These are phyloP conservation scores for Kwoniella shandongensis DNA, from an alignment of 768 basidiomycete species.

Conservation along the genomic window DNA sequence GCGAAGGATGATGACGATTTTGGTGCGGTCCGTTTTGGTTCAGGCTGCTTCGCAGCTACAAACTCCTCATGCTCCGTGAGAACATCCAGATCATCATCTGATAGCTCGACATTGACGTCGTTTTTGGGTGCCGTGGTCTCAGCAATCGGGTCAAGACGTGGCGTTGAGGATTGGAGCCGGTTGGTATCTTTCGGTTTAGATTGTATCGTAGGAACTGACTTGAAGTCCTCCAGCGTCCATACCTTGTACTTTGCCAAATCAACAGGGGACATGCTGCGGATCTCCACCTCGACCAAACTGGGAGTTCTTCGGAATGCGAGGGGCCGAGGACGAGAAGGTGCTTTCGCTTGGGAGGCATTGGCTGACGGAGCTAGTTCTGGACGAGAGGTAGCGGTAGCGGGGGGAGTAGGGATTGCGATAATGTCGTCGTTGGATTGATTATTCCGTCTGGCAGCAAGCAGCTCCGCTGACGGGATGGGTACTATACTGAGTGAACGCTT, in stretches of 20 bases:
- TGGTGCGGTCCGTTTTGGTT: not conserved
- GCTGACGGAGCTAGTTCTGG: not conserved
- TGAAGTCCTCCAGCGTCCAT: not conserved
- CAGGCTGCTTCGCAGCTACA: too few species aligned
- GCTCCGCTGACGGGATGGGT: too few species aligned
- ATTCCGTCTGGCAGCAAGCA: too few species aligned
- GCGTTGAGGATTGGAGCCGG: not conserved
- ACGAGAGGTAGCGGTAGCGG: too few species aligned
- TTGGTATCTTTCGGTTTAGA: not conserved
- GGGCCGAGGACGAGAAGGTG: not conserved
- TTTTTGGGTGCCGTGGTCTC: not conserved
- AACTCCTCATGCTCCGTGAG: conserved; percentile 3
- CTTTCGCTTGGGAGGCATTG: not conserved
- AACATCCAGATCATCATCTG: conserved; percentile 7
- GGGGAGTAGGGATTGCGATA: conserved; percentile 5
- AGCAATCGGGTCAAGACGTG: not conserved
- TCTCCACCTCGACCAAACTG: conserved; percentile 11
- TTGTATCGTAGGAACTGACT: not conserved
- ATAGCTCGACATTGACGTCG: not conserved
- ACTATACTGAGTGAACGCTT: not conserved
- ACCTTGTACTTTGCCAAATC: conserved; percentile 3
- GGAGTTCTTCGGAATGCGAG: conserved; percentile 3
- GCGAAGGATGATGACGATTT: not conserved
- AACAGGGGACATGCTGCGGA: conserved; percentile 15
- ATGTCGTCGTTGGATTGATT: conserved; percentile 7